A percentile compares a stretch with the other conserved stretches of the same genome.
These are phyloP conservation scores for Dioscorea cayenensis DNA, from an alignment of 116 monocot genomes.

Conservation along the genomic window DNA sequence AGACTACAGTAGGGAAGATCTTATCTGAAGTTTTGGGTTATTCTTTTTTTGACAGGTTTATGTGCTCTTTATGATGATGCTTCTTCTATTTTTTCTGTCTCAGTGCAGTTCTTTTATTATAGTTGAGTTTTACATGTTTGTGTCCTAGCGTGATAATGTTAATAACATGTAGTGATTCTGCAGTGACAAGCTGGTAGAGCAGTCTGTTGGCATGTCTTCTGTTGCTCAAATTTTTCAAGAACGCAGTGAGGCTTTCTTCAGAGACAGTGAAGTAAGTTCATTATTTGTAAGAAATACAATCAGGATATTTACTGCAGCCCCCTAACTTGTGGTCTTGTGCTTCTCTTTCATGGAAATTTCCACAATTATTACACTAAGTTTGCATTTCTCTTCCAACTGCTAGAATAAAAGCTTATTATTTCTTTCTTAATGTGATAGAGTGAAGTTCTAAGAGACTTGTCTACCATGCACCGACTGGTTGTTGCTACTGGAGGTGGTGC, in stretches of 20 bases:
- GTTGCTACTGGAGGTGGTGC: slow-evolving; percentile 51
- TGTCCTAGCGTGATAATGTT: neutral
- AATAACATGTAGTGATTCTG: slow-evolving; percentile 4
- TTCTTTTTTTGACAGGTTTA: slow-evolving; percentile 86
- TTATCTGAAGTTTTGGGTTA: slow-evolving; percentile 80
- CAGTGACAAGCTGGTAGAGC: slow-evolving; percentile 89
- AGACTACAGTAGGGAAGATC: slow-evolving; percentile 81
- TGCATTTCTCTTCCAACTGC: neutral
- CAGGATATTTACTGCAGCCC: neutral
- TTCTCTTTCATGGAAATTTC: neutral
- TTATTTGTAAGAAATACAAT: neutral
- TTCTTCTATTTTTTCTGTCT: neutral
- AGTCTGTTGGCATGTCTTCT: slow-evolving; percentile 69
- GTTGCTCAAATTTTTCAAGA: slow-evolving; percentile 88
- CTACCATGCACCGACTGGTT: slow-evolving; percentile 40
- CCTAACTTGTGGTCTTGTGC: neutral
- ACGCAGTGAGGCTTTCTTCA: slow-evolving; percentile 74
- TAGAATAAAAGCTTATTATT: neutral
- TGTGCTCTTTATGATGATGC: neutral
- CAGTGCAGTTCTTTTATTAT: neutral
- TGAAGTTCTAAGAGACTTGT: slow-evolving; percentile 31
- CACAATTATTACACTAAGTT: neutral
- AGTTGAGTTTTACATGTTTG: neutral
- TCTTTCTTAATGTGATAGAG: slow-evolving; percentile 17
- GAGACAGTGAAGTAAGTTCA: slow-evolving; percentile 71